Conservation (phyloP, 1,139 yeast species). For the Yamadazyma siamensis region DNA sequence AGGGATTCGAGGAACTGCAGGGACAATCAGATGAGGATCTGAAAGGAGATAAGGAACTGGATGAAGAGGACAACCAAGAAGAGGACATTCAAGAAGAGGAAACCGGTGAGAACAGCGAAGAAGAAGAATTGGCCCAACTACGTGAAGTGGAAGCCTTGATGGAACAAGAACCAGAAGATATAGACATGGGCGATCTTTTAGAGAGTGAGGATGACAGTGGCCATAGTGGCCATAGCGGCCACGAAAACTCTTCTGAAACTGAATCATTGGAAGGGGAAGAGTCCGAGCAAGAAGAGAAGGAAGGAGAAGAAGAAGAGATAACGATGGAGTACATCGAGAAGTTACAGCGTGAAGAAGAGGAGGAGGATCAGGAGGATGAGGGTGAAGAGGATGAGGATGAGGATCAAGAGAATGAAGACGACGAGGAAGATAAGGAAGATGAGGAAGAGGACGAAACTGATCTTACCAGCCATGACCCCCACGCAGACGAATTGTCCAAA, state of each 20-base stretch:
- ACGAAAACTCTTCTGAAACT: no score
- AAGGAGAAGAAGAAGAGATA: conserved; percentile 18
- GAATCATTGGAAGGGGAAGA: conserved; percentile 8
- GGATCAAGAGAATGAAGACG: conserved; percentile 15
- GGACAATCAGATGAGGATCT: conserved; percentile 2
- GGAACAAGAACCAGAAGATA: no score
- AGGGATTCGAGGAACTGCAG: conserved; percentile 11
- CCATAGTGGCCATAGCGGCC: no score
- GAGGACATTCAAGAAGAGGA: conserved; percentile 19
- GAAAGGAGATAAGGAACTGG: conserved; percentile 5
- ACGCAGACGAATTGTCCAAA: conserved; percentile 6
- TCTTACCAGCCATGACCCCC: conserved; percentile 1
- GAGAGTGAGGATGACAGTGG: no score
- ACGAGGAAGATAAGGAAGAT: conserved; percentile 16
- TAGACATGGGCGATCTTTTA: no score
- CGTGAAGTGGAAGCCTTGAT: no score
- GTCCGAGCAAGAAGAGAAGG: conserved; percentile 6
- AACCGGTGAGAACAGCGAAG: conserved; percentile 23
- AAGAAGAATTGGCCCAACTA: conserved; percentile 8
- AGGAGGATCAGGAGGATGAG: not conserved
- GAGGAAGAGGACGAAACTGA: conserved; percentile 14
- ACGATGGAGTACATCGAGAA: conserved; percentile 40
- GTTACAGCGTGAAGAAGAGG: conserved; percentile 8
- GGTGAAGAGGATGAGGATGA: conserved; percentile 28
- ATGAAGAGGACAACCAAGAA: conserved; percentile 14